Base-by-base conservation (phyloP, 164 flowering plant genomes). In the Dillenia suffruticosa region DNA sequence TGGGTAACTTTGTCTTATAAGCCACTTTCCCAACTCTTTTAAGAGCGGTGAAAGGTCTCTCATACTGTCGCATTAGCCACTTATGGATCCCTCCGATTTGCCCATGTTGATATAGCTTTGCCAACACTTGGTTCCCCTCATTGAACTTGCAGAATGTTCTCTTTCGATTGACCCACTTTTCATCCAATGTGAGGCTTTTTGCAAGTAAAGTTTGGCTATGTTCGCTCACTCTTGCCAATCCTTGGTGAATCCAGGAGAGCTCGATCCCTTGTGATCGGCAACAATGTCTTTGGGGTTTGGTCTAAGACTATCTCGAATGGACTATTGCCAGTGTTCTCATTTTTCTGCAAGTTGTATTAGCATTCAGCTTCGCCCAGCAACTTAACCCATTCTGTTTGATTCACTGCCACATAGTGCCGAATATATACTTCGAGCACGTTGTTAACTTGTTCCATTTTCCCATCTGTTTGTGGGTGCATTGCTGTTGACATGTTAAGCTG, bases 161-260 rank as follows among this genome's bases (percentile, higher is more conserved):
- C 22, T 19, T 19, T 1, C 22, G 22, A 19, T 19, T 1, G 22
- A 19, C 22, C 22, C 22, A 19, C 22, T 19, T 1, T 19, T 19
- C 22, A 19, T 19, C 22, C 22, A 19, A 19, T 19, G 1, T 19
- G 22, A 1, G 22, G 64, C 64, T 12, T 50, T 50, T 19, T 51
- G 46, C 10, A 49, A 22, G 22, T 12, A 50, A 1, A 15, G 8
- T 17, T 51, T 59, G 8, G 26, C 56, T 9, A 61, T n/a, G 5
- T 50, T 2, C 9, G 22, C 7, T 43, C 12, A 8, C 45, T 61
- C 64, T 51, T 61, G 49, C 56, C 56, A 61, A 26, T 61, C 64
- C 46, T 61, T 49, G 10, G 47, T 48, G 43, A 61, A 61, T 19
- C 24, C 22, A 15, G n/a, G 8, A 9, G 58, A 58, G 40, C 44